These are phyloP conservation scores for Tulasnella sp. DNA, from an alignment of 768 basidiomycete species.

Conservation along the genomic window DNA sequence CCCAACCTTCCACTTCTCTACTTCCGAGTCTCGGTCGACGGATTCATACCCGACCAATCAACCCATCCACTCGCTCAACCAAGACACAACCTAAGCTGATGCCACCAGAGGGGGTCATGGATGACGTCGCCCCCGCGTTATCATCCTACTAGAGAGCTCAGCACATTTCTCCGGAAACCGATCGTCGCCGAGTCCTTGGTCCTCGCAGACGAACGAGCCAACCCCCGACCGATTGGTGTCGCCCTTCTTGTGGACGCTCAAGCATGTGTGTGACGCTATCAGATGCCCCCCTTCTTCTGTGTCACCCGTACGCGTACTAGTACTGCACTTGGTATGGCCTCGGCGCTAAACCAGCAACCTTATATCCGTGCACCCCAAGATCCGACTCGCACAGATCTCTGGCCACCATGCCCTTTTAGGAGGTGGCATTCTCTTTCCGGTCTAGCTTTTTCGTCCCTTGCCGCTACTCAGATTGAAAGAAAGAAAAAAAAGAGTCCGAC, in stretches of 20 bases:
- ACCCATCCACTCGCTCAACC: background rate
- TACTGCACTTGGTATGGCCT: background rate
- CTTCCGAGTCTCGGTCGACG: background rate
- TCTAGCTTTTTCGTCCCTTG: background rate
- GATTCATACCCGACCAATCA: background rate
- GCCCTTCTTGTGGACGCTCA: background rate
- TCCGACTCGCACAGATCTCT: background rate
- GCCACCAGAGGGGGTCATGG: background rate
- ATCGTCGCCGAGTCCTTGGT: background rate
- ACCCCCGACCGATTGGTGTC: background rate
- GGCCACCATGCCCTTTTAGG: background rate
- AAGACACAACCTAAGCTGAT: background rate
- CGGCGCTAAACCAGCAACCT: background rate
- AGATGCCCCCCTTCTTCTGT: background rate
- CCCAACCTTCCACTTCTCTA: background rate
- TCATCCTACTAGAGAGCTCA: background rate
- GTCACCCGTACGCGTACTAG: background rate
- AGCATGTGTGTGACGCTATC: constrained; percentile 7
- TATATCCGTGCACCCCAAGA: background rate
- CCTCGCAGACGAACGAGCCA: background rate
- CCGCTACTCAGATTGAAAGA: no score
- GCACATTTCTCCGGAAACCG: background rate
- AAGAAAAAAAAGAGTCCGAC: no score
- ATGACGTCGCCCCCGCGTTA: background rate
- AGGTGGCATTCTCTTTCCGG: background rate